Conservation (phyloP, 305 asterid genomes). For the Petunia hybrid region DNA sequence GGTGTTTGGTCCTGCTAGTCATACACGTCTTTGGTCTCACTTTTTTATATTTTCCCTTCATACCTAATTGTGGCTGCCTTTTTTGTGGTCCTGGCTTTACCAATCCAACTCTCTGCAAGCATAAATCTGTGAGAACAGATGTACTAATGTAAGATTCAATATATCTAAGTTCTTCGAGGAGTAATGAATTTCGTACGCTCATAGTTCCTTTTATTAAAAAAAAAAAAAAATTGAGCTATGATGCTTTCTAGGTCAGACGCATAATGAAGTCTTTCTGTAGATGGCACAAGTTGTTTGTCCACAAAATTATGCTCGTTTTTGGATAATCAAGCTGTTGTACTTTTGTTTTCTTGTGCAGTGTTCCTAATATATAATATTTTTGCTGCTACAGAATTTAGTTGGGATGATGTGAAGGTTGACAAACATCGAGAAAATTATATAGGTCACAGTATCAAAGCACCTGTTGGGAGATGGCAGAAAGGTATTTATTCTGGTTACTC, state of each 20-base stretch:
- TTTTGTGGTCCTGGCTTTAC: slow-evolving; percentile 1
- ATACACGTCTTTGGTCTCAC: neutral
- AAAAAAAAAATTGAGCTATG: neutral
- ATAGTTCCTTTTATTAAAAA: neutral
- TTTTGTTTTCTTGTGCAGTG: neutral
- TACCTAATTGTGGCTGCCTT: neutral
- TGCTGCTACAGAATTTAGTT: slow-evolving; percentile 75
- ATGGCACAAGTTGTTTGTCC: neutral
- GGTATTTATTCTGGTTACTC: slow-evolving; percentile 47
- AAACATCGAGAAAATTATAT: slow-evolving; percentile 93
- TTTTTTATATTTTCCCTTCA: neutral
- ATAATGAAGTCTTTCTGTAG: neutral
- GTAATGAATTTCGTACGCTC: neutral
- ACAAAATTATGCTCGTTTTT: neutral
- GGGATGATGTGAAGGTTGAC: slow-evolving; percentile 99
- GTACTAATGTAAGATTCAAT: neutral
- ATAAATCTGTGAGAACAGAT: neutral
- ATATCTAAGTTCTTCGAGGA: neutral
- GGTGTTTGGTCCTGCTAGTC: neutral
- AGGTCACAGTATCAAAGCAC: slow-evolving; percentile 96
- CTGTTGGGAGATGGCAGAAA: slow-evolving; percentile 99
- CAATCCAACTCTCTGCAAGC: neutral
- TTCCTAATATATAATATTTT: slow-evolving; percentile 20
- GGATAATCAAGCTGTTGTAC: slow-evolving; percentile 4
- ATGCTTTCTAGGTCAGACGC: slow-evolving; percentile 13